phyloP scores from a whole-genome alignment of 2,329 filamentous ascomycete species.

The Venturia nashicola region DNA sequence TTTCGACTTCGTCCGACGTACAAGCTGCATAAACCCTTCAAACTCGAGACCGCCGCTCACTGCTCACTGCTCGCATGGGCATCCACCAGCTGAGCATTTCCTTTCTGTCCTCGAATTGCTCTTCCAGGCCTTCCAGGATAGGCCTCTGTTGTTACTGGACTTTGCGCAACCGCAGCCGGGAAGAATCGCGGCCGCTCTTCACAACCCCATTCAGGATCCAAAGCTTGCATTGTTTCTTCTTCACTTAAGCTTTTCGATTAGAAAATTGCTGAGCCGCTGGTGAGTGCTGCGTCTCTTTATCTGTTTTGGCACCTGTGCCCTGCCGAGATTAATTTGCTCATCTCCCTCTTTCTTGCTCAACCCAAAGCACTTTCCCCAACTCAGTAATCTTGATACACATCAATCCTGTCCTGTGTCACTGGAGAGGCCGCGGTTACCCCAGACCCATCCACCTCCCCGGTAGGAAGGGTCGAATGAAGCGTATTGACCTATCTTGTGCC shows the following conservation, averaged over 20 bases:
- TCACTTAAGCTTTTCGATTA: neutral
- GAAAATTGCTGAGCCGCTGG: neutral
- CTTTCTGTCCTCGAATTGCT: too few relatives aligned
- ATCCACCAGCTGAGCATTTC: too few relatives aligned
- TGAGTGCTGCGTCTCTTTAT: neutral
- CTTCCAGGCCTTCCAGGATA: neutral
- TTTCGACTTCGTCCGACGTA: neutral
- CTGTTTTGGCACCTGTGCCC: neutral
- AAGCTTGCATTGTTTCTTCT: neutral
- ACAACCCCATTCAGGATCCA: neutral
- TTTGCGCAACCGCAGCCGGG: neutral
- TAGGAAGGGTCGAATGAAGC: neutral
- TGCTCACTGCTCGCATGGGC: too few relatives aligned
- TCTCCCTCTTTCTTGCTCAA: slow-evolving; percentile 6
- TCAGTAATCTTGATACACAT: neutral
- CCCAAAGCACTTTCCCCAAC: slow-evolving; percentile 7
- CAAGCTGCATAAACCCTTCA: neutral
- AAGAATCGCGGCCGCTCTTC: neutral
- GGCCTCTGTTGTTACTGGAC: neutral
- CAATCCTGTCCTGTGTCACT: neutral
- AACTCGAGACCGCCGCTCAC: neutral
- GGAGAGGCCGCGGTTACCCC: neutral
- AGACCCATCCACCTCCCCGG: neutral
- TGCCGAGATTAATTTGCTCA: neutral
- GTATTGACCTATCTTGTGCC: neutral